A percentile compares a stretch with the other conserved stretches of the same genome.
phyloP scores from a whole-genome alignment of 352 stramenopile genomes.

The Phytophthora sansomeana region DNA sequence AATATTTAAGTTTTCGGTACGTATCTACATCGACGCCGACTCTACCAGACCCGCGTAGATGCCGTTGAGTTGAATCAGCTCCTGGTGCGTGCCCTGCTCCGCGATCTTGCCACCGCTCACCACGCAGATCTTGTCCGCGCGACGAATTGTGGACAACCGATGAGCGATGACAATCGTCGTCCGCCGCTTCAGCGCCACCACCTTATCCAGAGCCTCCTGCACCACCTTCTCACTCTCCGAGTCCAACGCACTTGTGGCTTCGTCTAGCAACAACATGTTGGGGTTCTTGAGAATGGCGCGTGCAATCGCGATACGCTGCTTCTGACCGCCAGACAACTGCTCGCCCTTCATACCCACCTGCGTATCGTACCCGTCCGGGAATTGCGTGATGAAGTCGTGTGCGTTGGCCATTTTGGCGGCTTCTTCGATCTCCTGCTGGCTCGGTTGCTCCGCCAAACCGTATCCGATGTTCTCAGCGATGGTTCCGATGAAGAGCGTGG shows the following conservation, averaged over 20 bases:
- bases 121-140: too few relatives aligned
- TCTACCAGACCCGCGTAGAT: slow-evolving; percentile 47
- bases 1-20: too few relatives aligned
- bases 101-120: slow-evolving; percentile 91
- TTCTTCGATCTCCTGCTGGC: slow-evolving; percentile 76
- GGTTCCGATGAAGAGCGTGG: too few relatives aligned
- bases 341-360: slow-evolving; percentile 90
- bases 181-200: slow-evolving; percentile 58
- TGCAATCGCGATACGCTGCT: slow-evolving; percentile 92
- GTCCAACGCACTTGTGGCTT: slow-evolving; percentile 91
- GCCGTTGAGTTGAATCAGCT: slow-evolving; percentile 72
- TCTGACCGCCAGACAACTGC: slow-evolving; percentile 65
- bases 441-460: slow-evolving; percentile 47
- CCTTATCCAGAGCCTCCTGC: slow-evolving; percentile 78
- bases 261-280: slow-evolving; percentile 89
- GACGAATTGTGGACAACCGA: slow-evolving; percentile 93
- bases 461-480: too few relatives aligned
- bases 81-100: slow-evolving; percentile 93
- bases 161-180: slow-evolving; percentile 96
- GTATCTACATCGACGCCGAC: slow-evolving; percentile 25
- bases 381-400: slow-evolving; percentile 91
- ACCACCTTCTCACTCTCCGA: slow-evolving; percentile 85
- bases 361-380: slow-evolving; percentile 93
- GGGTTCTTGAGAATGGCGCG: slow-evolving; percentile 91
- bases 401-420: slow-evolving; percentile 93